Percentiles rank a stretch among this genome's conserved stretches.
phyloP scores from a whole-genome alignment of 176 grass and related monocot species.

The Carex pumila region DNA sequence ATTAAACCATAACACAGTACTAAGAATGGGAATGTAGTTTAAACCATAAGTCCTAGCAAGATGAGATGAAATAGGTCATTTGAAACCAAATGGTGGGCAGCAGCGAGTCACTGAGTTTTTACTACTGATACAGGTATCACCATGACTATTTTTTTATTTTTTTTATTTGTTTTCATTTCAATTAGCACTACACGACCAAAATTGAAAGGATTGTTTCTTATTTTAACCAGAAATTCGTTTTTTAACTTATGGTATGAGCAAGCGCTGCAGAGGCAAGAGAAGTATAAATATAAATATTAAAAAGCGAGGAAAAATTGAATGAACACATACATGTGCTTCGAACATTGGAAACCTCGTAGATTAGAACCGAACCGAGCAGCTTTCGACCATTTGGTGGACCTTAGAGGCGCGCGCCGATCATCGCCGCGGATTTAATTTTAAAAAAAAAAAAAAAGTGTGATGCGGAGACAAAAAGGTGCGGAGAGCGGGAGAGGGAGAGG shows the following conservation, averaged over 20 bases:
- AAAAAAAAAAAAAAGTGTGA: background rate
- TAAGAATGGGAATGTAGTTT: background rate
- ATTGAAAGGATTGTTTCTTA: background rate
- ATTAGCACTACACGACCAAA: background rate
- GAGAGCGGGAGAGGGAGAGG: background rate
- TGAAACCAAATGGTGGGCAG: background rate
- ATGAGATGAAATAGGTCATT: background rate
- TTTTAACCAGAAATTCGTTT: background rate
- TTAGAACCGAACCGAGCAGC: background rate
- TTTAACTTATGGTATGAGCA: background rate
- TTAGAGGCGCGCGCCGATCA: background rate
- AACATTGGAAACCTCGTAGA: constrained; percentile 8
- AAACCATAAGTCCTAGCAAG: background rate
- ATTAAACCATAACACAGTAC: background rate
- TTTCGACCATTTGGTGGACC: background rate
- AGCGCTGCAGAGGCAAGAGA: background rate
- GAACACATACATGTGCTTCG: background rate
- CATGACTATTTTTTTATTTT: background rate
- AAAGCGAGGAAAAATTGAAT: background rate
- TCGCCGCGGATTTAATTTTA: background rate
- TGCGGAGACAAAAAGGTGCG: background rate
- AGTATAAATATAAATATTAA: background rate
- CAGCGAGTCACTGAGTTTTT: background rate
- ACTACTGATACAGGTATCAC: background rate
- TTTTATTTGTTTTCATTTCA: no score